Evolutionary conservation across 2,329 filamentous ascomycete genomes (phyloP).

Genomic region (Passalora sequoiae): DNA sequence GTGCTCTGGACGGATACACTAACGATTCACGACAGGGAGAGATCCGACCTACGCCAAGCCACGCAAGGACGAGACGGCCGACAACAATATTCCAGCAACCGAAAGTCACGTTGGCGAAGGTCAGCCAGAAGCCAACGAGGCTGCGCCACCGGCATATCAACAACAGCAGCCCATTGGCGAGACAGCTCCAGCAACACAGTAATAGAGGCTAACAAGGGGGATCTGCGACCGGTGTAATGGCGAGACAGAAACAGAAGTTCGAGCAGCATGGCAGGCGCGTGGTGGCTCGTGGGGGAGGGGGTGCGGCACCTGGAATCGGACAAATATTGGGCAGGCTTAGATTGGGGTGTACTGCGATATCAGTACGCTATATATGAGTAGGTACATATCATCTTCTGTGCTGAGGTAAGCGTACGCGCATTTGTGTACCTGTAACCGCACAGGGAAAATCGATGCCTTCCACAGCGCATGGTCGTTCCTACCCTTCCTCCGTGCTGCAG

Average conservation of each 20-base stretch:
- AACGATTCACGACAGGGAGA: conserved; percentile 43
- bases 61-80: conserved; percentile 44
- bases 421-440: not conserved
- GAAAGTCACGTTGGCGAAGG: conserved; percentile 31
- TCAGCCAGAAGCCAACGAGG: conserved; percentile 19
- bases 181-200: conserved; percentile 21
- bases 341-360: conserved; percentile 1
- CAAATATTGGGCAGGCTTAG: conserved; percentile 9
- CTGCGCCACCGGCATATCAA: conserved; percentile 16
- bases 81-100: conserved; percentile 30
- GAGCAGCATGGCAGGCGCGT: conserved; percentile 9
- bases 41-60: conserved; percentile 63
- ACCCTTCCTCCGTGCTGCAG: no score
- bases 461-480: no score
- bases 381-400: not conserved
- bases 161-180: conserved; percentile 24
- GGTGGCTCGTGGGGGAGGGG: conserved; percentile 8
- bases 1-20: conserved; percentile 8
- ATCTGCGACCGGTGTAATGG: not conserved
- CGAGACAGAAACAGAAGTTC: conserved; percentile 2
- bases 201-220: conserved; percentile 1
- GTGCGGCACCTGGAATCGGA: no score
- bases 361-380: no score
- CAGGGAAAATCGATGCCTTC: no score
- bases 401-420: not conserved